These are phyloP conservation scores for Lupinus albus DNA, from an alignment of 306 rosid species.

Conservation along the genomic window DNA sequence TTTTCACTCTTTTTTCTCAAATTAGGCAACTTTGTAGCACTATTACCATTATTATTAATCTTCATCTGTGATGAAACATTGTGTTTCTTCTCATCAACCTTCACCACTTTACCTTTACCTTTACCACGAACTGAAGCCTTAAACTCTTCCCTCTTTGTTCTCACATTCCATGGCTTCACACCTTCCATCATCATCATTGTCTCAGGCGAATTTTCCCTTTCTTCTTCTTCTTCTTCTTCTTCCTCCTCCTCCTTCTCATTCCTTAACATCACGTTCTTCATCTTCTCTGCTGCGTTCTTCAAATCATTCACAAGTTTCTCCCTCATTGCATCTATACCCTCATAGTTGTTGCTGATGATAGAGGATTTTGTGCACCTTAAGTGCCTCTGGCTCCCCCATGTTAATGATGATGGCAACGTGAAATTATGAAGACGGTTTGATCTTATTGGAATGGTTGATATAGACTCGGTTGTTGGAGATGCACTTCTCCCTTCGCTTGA, in stretches of 20 bases:
- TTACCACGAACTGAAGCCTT: not conserved
- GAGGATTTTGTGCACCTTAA: constrained; percentile 52
- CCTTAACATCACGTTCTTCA: not conserved
- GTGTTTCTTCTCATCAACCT: not conserved
- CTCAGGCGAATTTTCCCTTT: not conserved
- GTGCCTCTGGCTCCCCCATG: constrained; percentile 72
- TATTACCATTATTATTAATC: not conserved
- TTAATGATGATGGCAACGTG: constrained; percentile 56
- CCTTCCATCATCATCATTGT: not conserved
- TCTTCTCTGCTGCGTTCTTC: not conserved
- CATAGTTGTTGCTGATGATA: not conserved
- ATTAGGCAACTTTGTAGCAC: not conserved
- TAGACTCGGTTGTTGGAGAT: constrained; percentile 28
- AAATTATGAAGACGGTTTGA: constrained; percentile 71
- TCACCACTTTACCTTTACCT: not conserved
- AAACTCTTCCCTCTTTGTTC: not conserved
- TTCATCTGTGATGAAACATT: not conserved
- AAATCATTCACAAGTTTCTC: not conserved
- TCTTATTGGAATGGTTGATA: constrained; percentile 60
- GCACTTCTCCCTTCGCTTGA: constrained; percentile 33
- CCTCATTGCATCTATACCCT: not conserved
- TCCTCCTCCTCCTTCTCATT: not conserved
- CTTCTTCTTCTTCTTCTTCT: not conserved
- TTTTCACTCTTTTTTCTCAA: constrained; percentile 13
- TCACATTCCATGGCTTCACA: not conserved